A percentile compares a stretch with the other conserved stretches of the same genome.
These are phyloP conservation scores for Olyra latifolia DNA, from an alignment of 176 grass and related monocot species.

Conservation along the genomic window DNA sequence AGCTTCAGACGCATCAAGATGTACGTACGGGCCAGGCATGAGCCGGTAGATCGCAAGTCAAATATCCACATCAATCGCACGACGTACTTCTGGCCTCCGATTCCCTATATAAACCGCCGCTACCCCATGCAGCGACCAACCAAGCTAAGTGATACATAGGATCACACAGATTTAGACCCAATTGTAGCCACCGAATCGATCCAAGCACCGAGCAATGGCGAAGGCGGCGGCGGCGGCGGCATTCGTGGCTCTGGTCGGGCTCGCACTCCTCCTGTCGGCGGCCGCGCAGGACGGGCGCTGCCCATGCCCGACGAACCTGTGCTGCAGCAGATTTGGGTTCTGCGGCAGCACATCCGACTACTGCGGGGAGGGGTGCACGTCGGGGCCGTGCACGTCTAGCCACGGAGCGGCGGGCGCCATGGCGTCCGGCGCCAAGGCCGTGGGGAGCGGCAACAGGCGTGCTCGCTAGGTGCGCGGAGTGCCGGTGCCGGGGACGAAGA, in stretches of 20 bases:
- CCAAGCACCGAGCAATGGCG: background rate
- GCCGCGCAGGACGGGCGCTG: constrained; percentile 30
- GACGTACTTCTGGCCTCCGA: no score
- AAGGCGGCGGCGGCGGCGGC: background rate
- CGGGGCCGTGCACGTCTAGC: constrained; percentile 21
- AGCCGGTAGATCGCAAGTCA: background rate
- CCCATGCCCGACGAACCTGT: background rate
- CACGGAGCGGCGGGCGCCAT: background rate
- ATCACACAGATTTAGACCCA: background rate
- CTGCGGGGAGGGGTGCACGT: constrained; percentile 35
- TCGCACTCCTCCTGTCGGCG: constrained; percentile 5
- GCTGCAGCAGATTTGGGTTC: constrained; percentile 41
- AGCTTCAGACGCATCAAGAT: background rate
- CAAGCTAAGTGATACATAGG: background rate
- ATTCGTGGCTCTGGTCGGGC: background rate
- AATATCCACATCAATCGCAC: no score
- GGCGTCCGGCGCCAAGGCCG: constrained; percentile 22
- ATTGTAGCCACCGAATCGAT: background rate
- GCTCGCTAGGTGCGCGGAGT: background rate
- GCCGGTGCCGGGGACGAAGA: background rate
- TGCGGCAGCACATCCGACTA: constrained; percentile 12
- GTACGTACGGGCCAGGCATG: background rate
- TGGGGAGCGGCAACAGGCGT: background rate
- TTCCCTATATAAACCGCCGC: background rate
- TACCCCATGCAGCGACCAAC: background rate